Conservation (phyloP, 164 flowering plant genomes). For the Houttuynia cordata region DNA sequence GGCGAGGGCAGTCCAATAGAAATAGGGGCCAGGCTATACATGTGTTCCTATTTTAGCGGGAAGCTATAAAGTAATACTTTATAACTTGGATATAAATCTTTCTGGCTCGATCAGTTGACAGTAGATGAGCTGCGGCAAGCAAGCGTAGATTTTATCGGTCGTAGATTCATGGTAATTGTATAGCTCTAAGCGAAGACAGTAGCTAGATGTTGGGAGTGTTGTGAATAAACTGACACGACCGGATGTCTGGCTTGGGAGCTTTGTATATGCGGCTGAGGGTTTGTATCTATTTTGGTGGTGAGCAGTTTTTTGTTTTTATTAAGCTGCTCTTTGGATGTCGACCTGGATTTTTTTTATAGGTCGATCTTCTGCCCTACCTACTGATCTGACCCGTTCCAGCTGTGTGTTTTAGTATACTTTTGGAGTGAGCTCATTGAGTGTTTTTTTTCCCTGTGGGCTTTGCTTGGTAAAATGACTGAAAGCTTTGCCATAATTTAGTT, state of each 20-base stretch:
- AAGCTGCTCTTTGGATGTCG: constrained; percentile 35
- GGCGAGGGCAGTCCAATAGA: constrained; percentile 84
- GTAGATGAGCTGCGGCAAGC: too few relatives aligned
- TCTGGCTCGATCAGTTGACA: neutral
- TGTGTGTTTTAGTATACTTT: neutral
- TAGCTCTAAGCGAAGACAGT: neutral
- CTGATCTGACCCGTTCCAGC: neutral
- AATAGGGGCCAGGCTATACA: constrained; percentile 59
- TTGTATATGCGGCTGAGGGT: constrained; percentile 13
- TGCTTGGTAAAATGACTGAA: neutral
- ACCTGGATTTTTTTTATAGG: constrained; percentile 35
- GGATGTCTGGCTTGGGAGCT: constrained; percentile 11
- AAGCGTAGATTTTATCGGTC: neutral
- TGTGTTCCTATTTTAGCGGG: constrained; percentile 48
- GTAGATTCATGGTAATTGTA: neutral
- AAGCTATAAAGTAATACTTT: constrained; percentile 3
- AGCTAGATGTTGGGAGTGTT: neutral
- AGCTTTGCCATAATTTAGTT: too few relatives aligned
- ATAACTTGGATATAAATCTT: neutral
- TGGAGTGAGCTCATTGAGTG: neutral
- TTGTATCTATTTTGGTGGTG: constrained; percentile 13
- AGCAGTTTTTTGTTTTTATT: constrained; percentile 19
- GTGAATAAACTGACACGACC: constrained; percentile 11
- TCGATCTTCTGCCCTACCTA: constrained; percentile 16
- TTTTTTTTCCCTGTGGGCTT: neutral